Percentiles rank a stretch among this genome's conserved stretches.
These are phyloP conservation scores for Discostella pseudostelligera DNA, from an alignment of 108 stramenopile genomes.

Conservation along the genomic window DNA sequence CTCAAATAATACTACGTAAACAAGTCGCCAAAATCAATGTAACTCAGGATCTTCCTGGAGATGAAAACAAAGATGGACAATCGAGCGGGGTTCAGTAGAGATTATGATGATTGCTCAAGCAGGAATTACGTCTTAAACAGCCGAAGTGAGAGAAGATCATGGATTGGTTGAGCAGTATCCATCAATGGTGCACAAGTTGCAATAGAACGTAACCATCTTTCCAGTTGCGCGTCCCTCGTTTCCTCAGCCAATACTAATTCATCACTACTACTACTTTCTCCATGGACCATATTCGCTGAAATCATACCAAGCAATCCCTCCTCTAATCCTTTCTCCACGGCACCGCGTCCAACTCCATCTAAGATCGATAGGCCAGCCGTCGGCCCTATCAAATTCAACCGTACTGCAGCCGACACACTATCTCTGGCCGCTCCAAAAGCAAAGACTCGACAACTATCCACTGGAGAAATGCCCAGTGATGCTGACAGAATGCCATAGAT, in stretches of 20 bases:
- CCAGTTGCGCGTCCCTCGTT: slow-evolving; percentile 15
- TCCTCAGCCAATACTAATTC: neutral
- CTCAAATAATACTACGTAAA: too few relatives aligned
- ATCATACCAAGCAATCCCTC: slow-evolving; percentile 24
- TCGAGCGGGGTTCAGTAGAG: neutral
- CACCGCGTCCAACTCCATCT: slow-evolving; percentile 44
- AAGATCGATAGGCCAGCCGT: slow-evolving; percentile 59
- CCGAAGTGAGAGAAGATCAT: slow-evolving; percentile 65
- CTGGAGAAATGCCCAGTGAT: slow-evolving; percentile 34
- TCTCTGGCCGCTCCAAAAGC: slow-evolving; percentile 77
- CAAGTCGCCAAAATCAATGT: too few relatives aligned
- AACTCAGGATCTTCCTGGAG: neutral
- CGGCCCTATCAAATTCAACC: slow-evolving; percentile 77
- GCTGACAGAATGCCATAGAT: slow-evolving; percentile 59
- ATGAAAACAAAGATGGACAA: neutral
- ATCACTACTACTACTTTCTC: neutral
- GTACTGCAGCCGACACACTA: slow-evolving; percentile 78
- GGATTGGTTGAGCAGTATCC: slow-evolving; percentile 77
- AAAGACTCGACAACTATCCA: slow-evolving; percentile 56
- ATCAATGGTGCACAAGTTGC: slow-evolving; percentile 56
- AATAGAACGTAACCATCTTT: slow-evolving; percentile 40
- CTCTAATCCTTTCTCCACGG: slow-evolving; percentile 55
- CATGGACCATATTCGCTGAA: slow-evolving; percentile 6
- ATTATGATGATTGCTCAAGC: neutral
- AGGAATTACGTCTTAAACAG: slow-evolving; percentile 63